Conservation (phyloP, 768 basidiomycete species). For the Infundibulicybe gibba region DNA sequence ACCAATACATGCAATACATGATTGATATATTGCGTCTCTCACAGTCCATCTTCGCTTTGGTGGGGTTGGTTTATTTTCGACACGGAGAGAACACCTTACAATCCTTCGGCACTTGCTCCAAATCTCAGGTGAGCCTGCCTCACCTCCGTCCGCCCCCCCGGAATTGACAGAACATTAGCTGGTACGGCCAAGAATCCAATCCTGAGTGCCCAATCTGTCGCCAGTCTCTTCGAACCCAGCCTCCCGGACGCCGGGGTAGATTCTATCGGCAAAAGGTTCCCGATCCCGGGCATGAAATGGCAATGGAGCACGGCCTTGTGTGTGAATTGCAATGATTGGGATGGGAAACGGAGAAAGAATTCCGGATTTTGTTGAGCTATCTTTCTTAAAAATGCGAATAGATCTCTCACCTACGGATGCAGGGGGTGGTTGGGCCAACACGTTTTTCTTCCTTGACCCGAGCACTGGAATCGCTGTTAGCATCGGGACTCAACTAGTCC, state of each 20-base stretch:
- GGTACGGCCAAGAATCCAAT: constrained; percentile 9
- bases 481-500: neutral
- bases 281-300: too few species aligned
- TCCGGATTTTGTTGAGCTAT: neutral
- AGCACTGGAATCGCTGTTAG: neutral
- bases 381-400: neutral
- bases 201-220: constrained; percentile 4
- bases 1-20: neutral
- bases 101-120: constrained; percentile 11
- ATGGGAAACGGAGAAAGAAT: neutral
- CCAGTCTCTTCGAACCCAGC: constrained; percentile 10
- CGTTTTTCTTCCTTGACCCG: neutral
- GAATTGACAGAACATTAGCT: constrained; percentile 2
- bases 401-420: neutral
- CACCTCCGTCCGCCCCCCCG: neutral
- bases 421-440: neutral
- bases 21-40: neutral
- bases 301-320: neutral
- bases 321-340: neutral
- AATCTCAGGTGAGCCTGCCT: constrained; percentile 3
- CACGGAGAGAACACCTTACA: constrained; percentile 15
- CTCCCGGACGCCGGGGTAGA: neutral
- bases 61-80: constrained; percentile 10
- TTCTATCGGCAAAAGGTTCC: neutral
- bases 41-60: constrained; percentile 13